Conservation (phyloP, 352 stramenopile genomes). For the Globisporangium okanoganense region DNA sequence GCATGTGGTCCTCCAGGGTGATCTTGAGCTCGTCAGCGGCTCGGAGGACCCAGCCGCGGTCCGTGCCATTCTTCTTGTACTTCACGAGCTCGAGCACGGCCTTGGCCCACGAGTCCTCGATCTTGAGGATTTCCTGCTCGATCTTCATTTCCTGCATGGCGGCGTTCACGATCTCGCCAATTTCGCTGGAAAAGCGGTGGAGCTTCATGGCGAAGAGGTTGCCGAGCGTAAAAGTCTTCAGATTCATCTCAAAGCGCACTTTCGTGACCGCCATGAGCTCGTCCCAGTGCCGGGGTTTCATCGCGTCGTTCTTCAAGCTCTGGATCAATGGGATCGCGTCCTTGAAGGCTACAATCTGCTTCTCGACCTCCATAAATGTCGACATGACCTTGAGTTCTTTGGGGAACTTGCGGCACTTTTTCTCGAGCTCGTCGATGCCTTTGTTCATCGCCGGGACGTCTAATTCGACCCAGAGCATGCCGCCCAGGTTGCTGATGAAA, state of each 20-base stretch:
- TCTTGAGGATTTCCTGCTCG: conserved; percentile 91
- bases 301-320: conserved; percentile 92
- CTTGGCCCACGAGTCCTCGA: conserved; percentile 90
- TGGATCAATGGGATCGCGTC: conserved; percentile 93
- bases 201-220: conserved; percentile 94
- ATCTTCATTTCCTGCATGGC: conserved; percentile 95
- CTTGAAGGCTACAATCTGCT: conserved; percentile 91
- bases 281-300: conserved; percentile 91
- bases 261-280: conserved; percentile 89
- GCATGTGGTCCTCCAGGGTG: conserved; percentile 84
- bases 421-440: conserved; percentile 92
- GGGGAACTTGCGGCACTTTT: conserved; percentile 87
- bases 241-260: conserved; percentile 91
- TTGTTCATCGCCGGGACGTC: conserved; percentile 91
- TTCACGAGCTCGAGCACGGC: conserved; percentile 89
- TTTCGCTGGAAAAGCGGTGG: conserved; percentile 84
- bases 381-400: conserved; percentile 89
- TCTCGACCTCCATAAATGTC: conserved; percentile 90
- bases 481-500: conserved; percentile 87
- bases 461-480: conserved; percentile 92
- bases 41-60: conserved; percentile 81
- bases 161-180: conserved; percentile 92
- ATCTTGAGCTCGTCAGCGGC: conserved; percentile 82
- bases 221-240: conserved; percentile 90
- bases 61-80: conserved; percentile 90